phyloP scores from a whole-genome alignment of 176 grass and related monocot species.

The Eragrostis curvula region DNA sequence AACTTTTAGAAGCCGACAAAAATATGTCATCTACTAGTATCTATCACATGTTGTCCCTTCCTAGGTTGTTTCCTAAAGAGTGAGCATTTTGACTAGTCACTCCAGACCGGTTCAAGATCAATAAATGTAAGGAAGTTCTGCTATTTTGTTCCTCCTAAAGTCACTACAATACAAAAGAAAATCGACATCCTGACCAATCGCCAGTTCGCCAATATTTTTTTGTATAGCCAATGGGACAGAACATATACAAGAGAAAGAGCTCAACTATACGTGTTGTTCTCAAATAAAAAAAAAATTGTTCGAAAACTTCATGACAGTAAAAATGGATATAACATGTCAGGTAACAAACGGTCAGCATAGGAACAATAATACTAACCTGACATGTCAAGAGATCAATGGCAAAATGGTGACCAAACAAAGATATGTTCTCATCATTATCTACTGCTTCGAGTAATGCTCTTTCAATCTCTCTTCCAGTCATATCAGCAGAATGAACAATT shows the following conservation, averaged over 20 bases:
- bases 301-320: not conserved
- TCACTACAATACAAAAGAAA: not conserved
- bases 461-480: conserved; percentile 96
- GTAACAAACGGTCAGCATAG: conserved; percentile 22
- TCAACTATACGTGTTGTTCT: not conserved
- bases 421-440: conserved; percentile 85
- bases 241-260: not conserved
- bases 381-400: conserved; percentile 90
- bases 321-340: not conserved
- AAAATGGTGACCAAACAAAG: conserved; percentile 86
- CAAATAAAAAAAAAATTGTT: conserved; percentile 21
- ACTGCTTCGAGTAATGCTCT: conserved; percentile 87
- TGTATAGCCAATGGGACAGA: not conserved
- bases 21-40: too few relatives aligned
- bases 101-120: not conserved
- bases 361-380: conserved; percentile 55
- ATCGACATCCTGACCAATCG: conserved; percentile 1
- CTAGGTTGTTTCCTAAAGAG: conserved; percentile 29
- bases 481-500: conserved; percentile 94
- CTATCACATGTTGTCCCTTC: conserved; percentile 27
- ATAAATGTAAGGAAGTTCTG: not conserved
- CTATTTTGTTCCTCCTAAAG: conserved; percentile 11
- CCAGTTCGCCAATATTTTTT: conserved; percentile 2
- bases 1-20: conserved; percentile 11
- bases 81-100: conserved; percentile 22